A percentile compares a stretch with the other conserved stretches of the same genome.
phyloP scores from a whole-genome alignment of 192 early-diverging fungal species.

The Mortierella alpina region DNA sequence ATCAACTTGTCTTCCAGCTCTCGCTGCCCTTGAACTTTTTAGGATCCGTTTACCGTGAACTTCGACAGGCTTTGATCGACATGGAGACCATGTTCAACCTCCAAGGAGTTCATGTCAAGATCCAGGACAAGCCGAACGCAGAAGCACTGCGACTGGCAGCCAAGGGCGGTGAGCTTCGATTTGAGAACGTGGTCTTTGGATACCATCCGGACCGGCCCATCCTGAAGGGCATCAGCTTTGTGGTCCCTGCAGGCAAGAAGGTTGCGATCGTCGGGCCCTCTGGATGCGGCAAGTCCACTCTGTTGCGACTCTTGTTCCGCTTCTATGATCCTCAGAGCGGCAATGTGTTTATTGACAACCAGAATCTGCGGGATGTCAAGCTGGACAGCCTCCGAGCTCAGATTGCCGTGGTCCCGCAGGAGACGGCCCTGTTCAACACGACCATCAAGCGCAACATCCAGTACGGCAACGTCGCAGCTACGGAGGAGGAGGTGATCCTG shows the following conservation, averaged over 20 bases:
- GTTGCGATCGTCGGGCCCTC: conserved; percentile 94
- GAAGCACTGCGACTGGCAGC: conserved; percentile 57
- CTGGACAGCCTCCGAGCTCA: conserved; percentile 79
- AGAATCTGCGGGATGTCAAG: conserved; percentile 83
- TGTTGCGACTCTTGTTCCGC: conserved; percentile 88
- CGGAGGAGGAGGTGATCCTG: conserved; percentile 70
- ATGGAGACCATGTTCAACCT: conserved; percentile 98
- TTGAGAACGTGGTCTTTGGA: conserved; percentile 92
- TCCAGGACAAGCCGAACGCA: conserved; percentile 69
- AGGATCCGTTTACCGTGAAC: conserved; percentile 97
- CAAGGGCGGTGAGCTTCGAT: conserved; percentile 82
- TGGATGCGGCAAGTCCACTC: conserved; percentile 92
- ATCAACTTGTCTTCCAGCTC: conserved; percentile 98
- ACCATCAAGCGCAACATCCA: conserved; percentile 92
- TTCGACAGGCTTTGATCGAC: conserved; percentile 93
- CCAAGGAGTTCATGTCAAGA: conserved; percentile 60
- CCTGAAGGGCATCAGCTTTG: conserved; percentile 74
- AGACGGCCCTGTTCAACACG: conserved; percentile 95
- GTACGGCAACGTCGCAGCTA: conserved; percentile 83
- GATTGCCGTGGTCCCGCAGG: conserved; percentile 94
- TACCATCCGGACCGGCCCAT: conserved; percentile 79
- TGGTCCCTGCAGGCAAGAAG: conserved; percentile 85
- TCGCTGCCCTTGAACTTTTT: conserved; percentile 98
- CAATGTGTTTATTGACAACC: conserved; percentile 85
- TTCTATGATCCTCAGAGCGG: conserved; percentile 92